Evolutionary conservation across 352 stramenopile genomes (phyloP).

Genomic region (Phytopythium ostracodes): DNA sequence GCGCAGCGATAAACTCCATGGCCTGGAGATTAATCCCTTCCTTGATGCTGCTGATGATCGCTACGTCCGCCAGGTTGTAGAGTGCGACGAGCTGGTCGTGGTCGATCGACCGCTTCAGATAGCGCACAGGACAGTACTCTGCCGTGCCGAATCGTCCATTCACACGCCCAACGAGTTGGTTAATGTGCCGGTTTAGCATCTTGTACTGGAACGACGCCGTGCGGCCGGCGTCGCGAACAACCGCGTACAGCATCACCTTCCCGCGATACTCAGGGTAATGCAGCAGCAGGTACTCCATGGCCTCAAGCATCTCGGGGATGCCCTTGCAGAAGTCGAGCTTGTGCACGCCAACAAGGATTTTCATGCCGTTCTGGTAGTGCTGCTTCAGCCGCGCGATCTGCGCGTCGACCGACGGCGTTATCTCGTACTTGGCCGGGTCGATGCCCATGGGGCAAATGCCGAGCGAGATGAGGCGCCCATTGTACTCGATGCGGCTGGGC

Average conservation of each 20-base stretch:
- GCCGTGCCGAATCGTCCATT: constrained; percentile 86
- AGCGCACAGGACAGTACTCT: constrained; percentile 86
- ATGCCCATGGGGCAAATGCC: constrained; percentile 91
- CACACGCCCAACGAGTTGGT: constrained; percentile 86
- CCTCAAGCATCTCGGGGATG: constrained; percentile 88
- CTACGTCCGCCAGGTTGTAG: constrained; percentile 87
- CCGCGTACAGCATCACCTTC: constrained; percentile 92
- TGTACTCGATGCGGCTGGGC: constrained; percentile 84
- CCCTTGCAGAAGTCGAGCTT: constrained; percentile 84
- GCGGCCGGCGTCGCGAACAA: constrained; percentile 79
- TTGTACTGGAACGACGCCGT: constrained; percentile 68
- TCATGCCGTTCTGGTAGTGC: constrained; percentile 61
- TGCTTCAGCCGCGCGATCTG: constrained; percentile 48
- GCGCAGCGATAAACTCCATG: constrained; percentile 89
- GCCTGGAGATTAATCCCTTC: constrained; percentile 90
- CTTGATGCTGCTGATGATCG: constrained; percentile 86
- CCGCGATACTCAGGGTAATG: constrained; percentile 91
- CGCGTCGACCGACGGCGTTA: constrained; percentile 46
- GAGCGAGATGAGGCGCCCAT: constrained; percentile 80
- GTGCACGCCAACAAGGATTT: constrained; percentile 73
- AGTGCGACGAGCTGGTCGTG: constrained; percentile 88
- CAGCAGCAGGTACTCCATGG: constrained; percentile 86
- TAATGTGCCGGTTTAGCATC: constrained; percentile 86
- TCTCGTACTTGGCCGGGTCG: constrained; percentile 76
- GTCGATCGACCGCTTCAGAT: constrained; percentile 83